A percentile compares a stretch with the other conserved stretches of the same genome.
These are phyloP conservation scores for Nevesoporus exiguus DNA, from an alignment of 768 basidiomycete genomes.

Conservation along the genomic window DNA sequence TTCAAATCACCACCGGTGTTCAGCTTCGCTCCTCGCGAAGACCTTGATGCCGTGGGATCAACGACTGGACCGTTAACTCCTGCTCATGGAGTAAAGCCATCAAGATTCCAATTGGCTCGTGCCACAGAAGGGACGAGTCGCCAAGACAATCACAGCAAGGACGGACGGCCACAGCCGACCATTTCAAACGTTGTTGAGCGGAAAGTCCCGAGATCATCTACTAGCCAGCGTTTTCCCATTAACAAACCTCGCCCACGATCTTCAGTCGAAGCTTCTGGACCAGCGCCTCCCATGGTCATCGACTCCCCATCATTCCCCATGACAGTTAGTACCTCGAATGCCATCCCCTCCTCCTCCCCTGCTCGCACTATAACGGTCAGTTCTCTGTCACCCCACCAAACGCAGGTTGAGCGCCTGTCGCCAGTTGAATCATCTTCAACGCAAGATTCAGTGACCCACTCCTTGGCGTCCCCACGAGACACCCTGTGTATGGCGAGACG, in stretches of 20 bases:
- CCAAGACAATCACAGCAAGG: constrained; percentile 23
- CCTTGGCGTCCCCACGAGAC: background rate
- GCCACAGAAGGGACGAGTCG: constrained; percentile 11
- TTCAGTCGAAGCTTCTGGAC: background rate
- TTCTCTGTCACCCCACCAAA: background rate
- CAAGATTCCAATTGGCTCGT: constrained; percentile 44
- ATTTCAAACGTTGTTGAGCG: constrained; percentile 26
- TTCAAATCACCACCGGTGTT: constrained; percentile 19
- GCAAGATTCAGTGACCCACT: constrained; percentile 3
- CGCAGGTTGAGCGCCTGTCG: background rate
- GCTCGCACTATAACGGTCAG: constrained; percentile 3
- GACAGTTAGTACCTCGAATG: background rate
- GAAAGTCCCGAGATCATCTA: constrained; percentile 10
- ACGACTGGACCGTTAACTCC: background rate
- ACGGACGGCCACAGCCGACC: constrained; percentile 35
- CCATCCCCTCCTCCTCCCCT: constrained; percentile 1
- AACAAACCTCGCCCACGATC: constrained; percentile 14
- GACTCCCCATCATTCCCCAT: constrained; percentile 22
- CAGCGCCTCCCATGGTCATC: constrained; percentile 10
- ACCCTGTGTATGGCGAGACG: constrained; percentile 10
- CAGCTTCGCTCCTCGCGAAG: background rate
- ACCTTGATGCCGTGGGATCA: background rate
- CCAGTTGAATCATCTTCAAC: constrained; percentile 1
- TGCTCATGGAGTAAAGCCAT: constrained; percentile 35
- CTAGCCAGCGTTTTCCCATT: constrained; percentile 13